These are phyloP conservation scores for Aurifilum marmelostoma DNA, from an alignment of 2,329 filamentous ascomycete genomes.

Conservation along the genomic window DNA sequence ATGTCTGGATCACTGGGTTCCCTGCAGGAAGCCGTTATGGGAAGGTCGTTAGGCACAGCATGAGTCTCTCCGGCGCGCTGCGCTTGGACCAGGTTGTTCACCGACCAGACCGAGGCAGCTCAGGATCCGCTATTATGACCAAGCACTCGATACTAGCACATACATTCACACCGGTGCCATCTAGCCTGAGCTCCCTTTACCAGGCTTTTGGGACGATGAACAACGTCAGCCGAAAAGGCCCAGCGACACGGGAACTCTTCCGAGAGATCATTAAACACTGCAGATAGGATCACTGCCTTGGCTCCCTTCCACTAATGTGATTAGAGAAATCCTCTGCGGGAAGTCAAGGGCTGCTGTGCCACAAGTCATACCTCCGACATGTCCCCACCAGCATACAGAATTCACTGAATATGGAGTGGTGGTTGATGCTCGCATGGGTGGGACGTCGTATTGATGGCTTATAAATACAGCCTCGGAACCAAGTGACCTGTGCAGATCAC, in stretches of 20 bases:
- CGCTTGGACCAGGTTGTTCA: not conserved
- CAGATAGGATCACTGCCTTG: not conserved
- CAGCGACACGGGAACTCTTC: too few relatives aligned
- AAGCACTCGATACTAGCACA: not conserved
- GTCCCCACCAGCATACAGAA: not conserved
- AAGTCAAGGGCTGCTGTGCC: not conserved
- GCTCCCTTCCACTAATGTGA: not conserved
- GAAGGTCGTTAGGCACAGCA: too few relatives aligned
- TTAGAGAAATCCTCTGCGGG: not conserved
- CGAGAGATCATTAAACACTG: too few relatives aligned
- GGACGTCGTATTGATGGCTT: not conserved
- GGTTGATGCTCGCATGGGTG: not conserved
- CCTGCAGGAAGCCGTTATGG: not conserved
- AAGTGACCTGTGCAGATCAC: not conserved
- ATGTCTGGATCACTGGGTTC: not conserved
- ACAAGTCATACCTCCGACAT: not conserved
- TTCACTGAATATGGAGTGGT: not conserved
- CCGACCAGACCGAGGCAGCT: not conserved
- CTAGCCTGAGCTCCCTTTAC: not conserved
- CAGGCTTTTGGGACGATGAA: not conserved
- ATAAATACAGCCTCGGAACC: not conserved
- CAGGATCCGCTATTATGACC: too few relatives aligned
- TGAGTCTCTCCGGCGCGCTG: too few relatives aligned
- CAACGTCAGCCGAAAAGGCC: too few relatives aligned
- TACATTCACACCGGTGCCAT: not conserved